Conservation (phyloP, 2,329 filamentous ascomycete species). For the Aspergillus piperis region DNA sequence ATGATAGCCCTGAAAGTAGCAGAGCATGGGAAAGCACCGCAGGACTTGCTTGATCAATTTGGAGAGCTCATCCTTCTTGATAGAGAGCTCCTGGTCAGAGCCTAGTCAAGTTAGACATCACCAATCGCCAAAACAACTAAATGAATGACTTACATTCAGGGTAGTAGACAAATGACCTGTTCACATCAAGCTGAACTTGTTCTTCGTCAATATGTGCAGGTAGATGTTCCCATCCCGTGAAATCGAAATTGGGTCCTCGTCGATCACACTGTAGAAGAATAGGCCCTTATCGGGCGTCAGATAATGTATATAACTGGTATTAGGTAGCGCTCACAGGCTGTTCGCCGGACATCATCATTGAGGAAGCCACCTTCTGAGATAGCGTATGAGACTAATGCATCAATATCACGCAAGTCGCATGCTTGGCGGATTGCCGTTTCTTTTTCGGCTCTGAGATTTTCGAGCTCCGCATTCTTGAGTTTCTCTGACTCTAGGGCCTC, state of each 20-base stretch:
- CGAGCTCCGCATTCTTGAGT: slow-evolving; percentile 5
- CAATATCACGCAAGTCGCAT: slow-evolving; percentile 60
- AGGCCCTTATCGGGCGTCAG: slow-evolving; percentile 45
- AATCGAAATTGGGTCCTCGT: slow-evolving; percentile 16
- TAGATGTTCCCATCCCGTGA: slow-evolving; percentile 60
- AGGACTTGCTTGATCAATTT: slow-evolving; percentile 78
- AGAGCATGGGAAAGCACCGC: slow-evolving; percentile 76
- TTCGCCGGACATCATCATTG: slow-evolving; percentile 66
- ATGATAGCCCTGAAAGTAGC: slow-evolving; percentile 98
- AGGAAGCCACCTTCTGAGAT: slow-evolving; percentile 67
- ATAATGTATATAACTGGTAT: slow-evolving; percentile 4
- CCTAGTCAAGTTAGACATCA: slow-evolving; percentile 48
- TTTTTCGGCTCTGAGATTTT: slow-evolving; percentile 31
- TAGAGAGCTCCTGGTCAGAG: slow-evolving; percentile 67
- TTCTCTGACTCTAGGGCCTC: slow-evolving; percentile 5
- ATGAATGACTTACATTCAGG: slow-evolving; percentile 64
- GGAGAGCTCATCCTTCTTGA: slow-evolving; percentile 74
- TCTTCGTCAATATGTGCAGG: slow-evolving; percentile 82
- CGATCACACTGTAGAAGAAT: slow-evolving; percentile 48
- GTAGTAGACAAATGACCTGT: slow-evolving; percentile 97
- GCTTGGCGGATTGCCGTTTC: slow-evolving; percentile 59
- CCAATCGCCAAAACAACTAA: background rate
- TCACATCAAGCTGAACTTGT: slow-evolving; percentile 88
- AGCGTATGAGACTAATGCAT: slow-evolving; percentile 59
- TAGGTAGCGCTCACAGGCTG: slow-evolving; percentile 68